phyloP scores from a whole-genome alignment of 495 filamentous ascomycete genomes.

The Glarea lozoyensis region DNA sequence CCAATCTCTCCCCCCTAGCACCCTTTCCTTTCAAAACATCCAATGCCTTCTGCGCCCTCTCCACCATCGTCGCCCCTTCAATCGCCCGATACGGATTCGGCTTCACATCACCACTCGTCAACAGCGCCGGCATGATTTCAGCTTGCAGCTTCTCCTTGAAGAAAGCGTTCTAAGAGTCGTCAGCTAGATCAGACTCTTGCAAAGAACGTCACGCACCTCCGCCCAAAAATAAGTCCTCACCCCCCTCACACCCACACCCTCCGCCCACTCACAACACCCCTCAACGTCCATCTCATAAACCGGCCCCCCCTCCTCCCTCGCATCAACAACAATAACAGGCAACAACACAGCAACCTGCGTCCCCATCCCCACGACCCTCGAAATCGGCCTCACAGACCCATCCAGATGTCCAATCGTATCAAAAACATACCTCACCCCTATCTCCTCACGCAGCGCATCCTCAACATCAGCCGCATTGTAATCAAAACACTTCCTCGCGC shows the following conservation, averaged over 20 bases:
- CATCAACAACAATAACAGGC: conserved; percentile 39
- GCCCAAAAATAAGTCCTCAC: conserved; percentile 40
- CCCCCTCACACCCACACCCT: conserved; percentile 38
- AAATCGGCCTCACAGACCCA: conserved; percentile 31
- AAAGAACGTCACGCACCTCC: too few relatives aligned
- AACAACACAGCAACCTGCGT: conserved; percentile 41
- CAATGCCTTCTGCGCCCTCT: conserved; percentile 38
- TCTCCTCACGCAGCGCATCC: background rate
- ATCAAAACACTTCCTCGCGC: conserved; percentile 37
- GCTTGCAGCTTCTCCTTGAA: conserved; percentile 36
- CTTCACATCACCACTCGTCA: conserved; percentile 32
- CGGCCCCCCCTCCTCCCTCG: conserved; percentile 27
- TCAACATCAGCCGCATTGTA: conserved; percentile 30
- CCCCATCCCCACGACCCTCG: conserved; percentile 33
- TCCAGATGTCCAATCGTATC: conserved; percentile 44
- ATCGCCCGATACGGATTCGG: conserved; percentile 38
- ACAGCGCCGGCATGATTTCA: conserved; percentile 38
- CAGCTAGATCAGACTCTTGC: too few relatives aligned
- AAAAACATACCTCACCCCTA: conserved; percentile 31
- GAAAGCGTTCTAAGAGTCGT: conserved; percentile 35
- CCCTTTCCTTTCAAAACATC: conserved; percentile 30
- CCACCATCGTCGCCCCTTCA: conserved; percentile 37
- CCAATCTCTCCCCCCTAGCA: conserved; percentile 38
- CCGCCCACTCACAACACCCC: conserved; percentile 29
- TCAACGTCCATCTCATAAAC: conserved; percentile 36